Evolutionary conservation across 2,329 filamentous ascomycete species (phyloP), one percentile per base, ranked within the genome.

Genomic region (Fusarium sp.): DNA sequence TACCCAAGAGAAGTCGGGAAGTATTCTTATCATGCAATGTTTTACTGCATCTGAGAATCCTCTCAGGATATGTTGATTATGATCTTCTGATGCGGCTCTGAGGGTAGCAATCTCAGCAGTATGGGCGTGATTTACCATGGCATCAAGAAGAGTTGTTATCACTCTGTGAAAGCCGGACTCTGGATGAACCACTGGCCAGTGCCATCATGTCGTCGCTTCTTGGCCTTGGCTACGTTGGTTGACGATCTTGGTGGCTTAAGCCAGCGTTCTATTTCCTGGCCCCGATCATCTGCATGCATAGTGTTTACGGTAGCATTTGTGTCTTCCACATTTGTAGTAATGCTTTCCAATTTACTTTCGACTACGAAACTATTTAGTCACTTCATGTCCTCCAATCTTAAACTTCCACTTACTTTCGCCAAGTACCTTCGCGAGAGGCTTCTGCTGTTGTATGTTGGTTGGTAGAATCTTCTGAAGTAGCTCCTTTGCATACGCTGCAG

Each of bases 181-280:
- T 29, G 7, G 0, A 60, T 23, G 1, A 60, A 25, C 57, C 57
- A 60, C 0, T 7, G 11, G 0, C 76, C 75, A 4, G 71, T 65
- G 0, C 66, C 73, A 1, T 23, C 3, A 18, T 76, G 65, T 0
- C 69, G 68, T 1, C 39, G 45, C 19, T 70, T 56, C 18, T 48
- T 72, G 16, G 74, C 75, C 0, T 48, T 27, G 0, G 56, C 67
- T 1, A 37, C 41, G 12, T 76, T 74, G 0, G 63, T 73, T 6
- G 65, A 73, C 1, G 18, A 55, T 4, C 72, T 67, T 0, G 71
- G 44, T 1, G 71, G 66, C 9, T 25, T 44, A 0, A 77, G 46
- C 73, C 74, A 78, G 11, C 38, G 18, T 10, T 69, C 37, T 14
- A 76, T 54, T 2, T 65, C 9, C 3, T 4, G 1, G 21, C 21